These are phyloP conservation scores for Tolypocladium sp. DNA, from an alignment of 2,329 filamentous ascomycete species.

Conservation along the genomic window DNA sequence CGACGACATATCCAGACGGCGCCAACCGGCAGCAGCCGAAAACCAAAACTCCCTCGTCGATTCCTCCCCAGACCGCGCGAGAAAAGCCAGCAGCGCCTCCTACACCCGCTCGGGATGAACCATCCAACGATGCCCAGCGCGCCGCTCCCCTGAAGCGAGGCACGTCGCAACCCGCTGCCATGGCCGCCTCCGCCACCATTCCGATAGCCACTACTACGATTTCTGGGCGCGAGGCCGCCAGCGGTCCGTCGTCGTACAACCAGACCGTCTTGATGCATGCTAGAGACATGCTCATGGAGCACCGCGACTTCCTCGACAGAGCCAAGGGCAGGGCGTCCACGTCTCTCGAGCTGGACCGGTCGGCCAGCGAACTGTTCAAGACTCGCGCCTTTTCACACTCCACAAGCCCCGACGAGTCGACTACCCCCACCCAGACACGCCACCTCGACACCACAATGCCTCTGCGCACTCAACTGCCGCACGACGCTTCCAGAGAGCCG, in stretches of 20 bases:
- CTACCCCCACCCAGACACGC: constrained; percentile 11
- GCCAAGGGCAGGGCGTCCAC: constrained; percentile 18
- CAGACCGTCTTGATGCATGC: constrained; percentile 21
- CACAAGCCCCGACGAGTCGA: constrained; percentile 17
- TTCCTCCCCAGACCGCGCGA: neutral
- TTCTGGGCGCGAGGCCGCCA: constrained; percentile 17
- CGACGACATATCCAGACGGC: neutral
- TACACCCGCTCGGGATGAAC: constrained; percentile 21
- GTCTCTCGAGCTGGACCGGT: constrained; percentile 25
- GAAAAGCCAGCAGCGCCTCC: neutral
- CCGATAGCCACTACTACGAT: constrained; percentile 19
- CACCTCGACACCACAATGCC: constrained; percentile 8
- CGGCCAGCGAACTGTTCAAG: constrained; percentile 12
- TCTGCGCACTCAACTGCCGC: constrained; percentile 6
- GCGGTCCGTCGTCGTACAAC: constrained; percentile 22
- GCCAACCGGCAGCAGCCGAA: neutral
- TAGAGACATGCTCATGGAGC: constrained; percentile 26
- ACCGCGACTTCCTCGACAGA: constrained; percentile 21
- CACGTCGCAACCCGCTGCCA: constrained; percentile 13
- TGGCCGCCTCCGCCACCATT: constrained; percentile 22
- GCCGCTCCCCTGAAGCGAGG: constrained; percentile 23
- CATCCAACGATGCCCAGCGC: constrained; percentile 22
- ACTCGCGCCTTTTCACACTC: constrained; percentile 14
- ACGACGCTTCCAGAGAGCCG: constrained; percentile 3
- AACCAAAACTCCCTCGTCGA: neutral